These are phyloP conservation scores for Trichoderma arundinaceum DNA, from an alignment of 2,329 filamentous ascomycete genomes.

Conservation along the genomic window DNA sequence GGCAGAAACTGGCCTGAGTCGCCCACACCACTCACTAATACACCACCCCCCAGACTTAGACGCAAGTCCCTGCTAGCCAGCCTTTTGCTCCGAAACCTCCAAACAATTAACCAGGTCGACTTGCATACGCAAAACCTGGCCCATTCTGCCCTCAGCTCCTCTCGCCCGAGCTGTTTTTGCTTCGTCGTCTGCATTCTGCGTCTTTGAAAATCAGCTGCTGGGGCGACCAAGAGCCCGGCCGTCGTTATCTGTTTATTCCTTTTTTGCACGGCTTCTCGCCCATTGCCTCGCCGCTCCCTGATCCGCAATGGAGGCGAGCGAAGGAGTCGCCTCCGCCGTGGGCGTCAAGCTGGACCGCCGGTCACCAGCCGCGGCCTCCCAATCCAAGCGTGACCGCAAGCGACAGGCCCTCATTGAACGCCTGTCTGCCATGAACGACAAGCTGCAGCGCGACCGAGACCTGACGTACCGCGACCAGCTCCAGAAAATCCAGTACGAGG, in stretches of 20 bases:
- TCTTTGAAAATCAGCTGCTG: background rate
- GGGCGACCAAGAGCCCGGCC: too few relatives aligned
- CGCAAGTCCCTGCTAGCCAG: conserved; percentile 28
- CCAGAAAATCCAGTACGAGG: conserved; percentile 89
- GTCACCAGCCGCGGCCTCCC: conserved; percentile 48
- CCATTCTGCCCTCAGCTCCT: conserved; percentile 10
- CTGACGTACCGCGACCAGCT: conserved; percentile 86
- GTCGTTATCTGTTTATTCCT: too few relatives aligned
- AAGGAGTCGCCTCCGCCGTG: conserved; percentile 44
- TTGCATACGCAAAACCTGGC: conserved; percentile 6
- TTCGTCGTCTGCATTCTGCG: background rate
- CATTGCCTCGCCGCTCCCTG: conserved; percentile 1
- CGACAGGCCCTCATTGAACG: conserved; percentile 82
- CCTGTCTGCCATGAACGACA: conserved; percentile 74
- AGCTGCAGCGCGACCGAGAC: conserved; percentile 81
- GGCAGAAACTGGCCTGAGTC: conserved; percentile 23
- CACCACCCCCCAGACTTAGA: conserved; percentile 19
- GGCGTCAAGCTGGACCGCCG: conserved; percentile 46
- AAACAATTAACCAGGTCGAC: background rate
- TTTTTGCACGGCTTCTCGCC: background rate
- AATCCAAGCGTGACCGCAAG: conserved; percentile 89
- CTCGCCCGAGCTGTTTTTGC: background rate
- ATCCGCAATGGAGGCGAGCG: conserved; percentile 49
- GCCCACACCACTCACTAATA: conserved; percentile 29
- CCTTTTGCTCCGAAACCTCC: conserved; percentile 25